These are phyloP conservation scores for Liriodendron chinense DNA, from an alignment of 164 flowering plant genomes.

Conservation along the genomic window DNA sequence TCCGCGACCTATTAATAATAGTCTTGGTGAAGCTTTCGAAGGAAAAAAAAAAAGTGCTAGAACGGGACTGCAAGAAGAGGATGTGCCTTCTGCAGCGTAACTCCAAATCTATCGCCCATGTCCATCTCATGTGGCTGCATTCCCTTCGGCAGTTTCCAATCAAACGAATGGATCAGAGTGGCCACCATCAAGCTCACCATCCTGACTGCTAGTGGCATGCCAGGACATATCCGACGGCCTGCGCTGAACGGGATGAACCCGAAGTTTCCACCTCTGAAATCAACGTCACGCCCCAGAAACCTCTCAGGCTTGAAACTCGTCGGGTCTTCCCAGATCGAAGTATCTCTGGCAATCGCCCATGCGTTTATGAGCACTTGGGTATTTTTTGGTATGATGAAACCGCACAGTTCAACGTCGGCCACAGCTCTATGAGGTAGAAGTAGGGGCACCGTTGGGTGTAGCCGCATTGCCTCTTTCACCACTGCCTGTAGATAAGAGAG, in stretches of 20 bases:
- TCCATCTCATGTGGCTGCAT: conserved; percentile 5
- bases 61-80: conserved; percentile 14
- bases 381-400: neutral
- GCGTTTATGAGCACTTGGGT: neutral
- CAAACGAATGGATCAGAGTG: conserved; percentile 7
- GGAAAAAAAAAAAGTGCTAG: no score
- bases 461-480: neutral
- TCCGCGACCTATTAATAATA: no score
- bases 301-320: conserved; percentile 30
- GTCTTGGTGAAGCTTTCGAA: no score
- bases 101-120: conserved; percentile 14
- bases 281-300: conserved; percentile 15
- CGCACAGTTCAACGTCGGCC: neutral
- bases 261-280: neutral
- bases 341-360: neutral
- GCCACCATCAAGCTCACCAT: conserved; percentile 19
- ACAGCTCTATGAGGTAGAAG: neutral
- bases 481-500: neutral
- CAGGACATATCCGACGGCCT: conserved; percentile 17
- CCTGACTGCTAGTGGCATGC: conserved; percentile 6
- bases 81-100: conserved; percentile 9
- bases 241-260: conserved; percentile 12
- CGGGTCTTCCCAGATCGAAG: neutral
- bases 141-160: conserved; percentile 14
- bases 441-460: neutral